These are phyloP conservation scores for Zoysia japonica DNA, from an alignment of 176 grass and related monocot genomes.

Conservation along the genomic window DNA sequence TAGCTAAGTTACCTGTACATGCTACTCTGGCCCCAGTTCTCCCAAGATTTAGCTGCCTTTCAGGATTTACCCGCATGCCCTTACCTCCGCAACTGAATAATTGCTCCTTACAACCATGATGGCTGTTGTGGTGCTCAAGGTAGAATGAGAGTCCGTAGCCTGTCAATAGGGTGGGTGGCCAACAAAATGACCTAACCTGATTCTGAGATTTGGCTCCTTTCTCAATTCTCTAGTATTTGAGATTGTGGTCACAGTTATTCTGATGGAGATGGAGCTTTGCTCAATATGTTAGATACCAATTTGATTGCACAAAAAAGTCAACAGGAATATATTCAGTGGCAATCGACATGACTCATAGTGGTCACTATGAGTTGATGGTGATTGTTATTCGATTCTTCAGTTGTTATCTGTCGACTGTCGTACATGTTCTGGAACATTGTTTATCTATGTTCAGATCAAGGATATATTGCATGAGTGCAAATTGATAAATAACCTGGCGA, in stretches of 20 bases:
- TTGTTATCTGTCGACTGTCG: conserved; percentile 1
- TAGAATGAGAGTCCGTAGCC: not conserved
- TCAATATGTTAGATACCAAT: not conserved
- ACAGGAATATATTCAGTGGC: conserved; percentile 24
- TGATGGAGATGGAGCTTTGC: not conserved
- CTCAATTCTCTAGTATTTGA: not conserved
- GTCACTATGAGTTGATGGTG: not conserved
- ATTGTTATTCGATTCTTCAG: conserved; percentile 6
- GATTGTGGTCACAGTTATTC: conserved; percentile 21
- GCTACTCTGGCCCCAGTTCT: not conserved
- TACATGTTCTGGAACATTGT: not conserved
- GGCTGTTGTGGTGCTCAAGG: not conserved
- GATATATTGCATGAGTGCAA: not conserved
- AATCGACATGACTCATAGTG: conserved; percentile 9
- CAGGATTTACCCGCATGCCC: not conserved
- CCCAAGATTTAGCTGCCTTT: no score
- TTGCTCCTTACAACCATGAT: not conserved
- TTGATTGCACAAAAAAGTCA: conserved; percentile 6
- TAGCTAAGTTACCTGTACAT: not conserved
- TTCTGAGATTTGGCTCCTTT: conserved; percentile 1
- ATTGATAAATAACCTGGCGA: not conserved
- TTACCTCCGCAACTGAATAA: not conserved
- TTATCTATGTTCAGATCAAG: not conserved
- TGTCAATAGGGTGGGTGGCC: no score
- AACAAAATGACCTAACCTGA: no score